Evolutionary conservation across 2,329 filamentous ascomycete species (phyloP), one percentile per base, ranked within the genome.

Genomic region (Epicoccum nigrum): DNA sequence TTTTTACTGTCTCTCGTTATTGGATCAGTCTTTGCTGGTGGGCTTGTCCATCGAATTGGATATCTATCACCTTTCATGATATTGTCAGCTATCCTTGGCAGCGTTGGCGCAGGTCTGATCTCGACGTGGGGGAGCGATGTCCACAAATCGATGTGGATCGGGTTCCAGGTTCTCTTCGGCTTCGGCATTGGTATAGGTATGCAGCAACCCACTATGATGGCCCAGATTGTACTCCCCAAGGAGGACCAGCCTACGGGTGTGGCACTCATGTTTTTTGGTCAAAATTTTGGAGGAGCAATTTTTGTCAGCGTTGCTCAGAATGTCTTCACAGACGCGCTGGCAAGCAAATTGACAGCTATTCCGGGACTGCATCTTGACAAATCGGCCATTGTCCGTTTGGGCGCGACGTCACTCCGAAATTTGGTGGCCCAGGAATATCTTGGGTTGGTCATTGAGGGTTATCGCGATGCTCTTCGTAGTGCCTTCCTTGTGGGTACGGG

Each of bases 51-150:
- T 6, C 55, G 56, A 0, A 30, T 74, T 4, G 75, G 76, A 27
- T 77, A 77, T 62, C 76, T 75, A 58, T 72, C 72, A 0, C 75
- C 75, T 3, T 74, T 76, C 54, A 64, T 76, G 52, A 64, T 74
- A 34, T 53, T 58, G 7, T 67, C 64, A 3, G 49, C 63, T 0
- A 50, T 73, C 27, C 37, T 77, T 15, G 68, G 70, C 53, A 47
- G 73, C 6, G 64, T 76, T 31, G 74, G 74, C 17, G 67, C 71
- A 4, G 75, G 74, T 7, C 56, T 78, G 7, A 60, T 77, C 13
- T 58, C 70, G 1, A 76, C 73, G 6, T 70, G 74, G 37, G 57
- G 58, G n/a, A 55, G 65, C n/a, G 27, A 64, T 41, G 68, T 66
- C 4, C 51, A 54, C 13, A 51, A 55, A 16, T 47, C 56, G 4